phyloP scores from a whole-genome alignment of 2,329 filamentous ascomycete species.

The Fusarium sp. region DNA sequence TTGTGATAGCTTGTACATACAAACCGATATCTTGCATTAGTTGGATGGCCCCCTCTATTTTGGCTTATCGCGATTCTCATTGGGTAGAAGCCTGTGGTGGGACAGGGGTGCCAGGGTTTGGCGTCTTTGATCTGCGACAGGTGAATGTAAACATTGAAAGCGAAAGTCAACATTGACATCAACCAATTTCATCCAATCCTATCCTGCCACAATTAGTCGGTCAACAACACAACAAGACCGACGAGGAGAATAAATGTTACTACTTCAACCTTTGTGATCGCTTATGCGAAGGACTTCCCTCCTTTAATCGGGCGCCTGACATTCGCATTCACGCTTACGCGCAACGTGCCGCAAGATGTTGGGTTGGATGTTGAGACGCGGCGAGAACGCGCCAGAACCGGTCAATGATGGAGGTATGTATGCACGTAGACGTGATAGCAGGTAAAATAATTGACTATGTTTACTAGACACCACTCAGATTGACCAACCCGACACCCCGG shows the following conservation, averaged over 20 bases:
- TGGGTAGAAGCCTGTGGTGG: background rate
- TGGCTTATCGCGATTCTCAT: constrained; percentile 3
- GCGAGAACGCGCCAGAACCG: constrained; percentile 50
- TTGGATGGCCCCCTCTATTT: background rate
- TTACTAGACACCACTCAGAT: constrained; percentile 55
- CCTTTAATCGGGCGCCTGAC: background rate
- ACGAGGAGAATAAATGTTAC: constrained; percentile 22
- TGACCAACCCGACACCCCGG: constrained; percentile 71
- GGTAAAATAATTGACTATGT: background rate
- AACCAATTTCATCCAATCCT: constrained; percentile 17
- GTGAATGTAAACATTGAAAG: constrained; percentile 36
- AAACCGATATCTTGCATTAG: background rate
- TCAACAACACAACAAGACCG: constrained; percentile 3
- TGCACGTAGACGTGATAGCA: background rate
- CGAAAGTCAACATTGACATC: constrained; percentile 31
- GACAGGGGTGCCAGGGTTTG: constrained; percentile 11
- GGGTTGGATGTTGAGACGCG: constrained; percentile 66
- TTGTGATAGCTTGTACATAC: too few species aligned
- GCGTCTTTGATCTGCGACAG: constrained; percentile 14
- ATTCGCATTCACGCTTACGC: background rate
- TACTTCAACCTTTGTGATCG: constrained; percentile 14
- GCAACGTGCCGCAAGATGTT: constrained; percentile 55
- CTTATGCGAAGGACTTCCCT: constrained; percentile 10
- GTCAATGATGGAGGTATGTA: constrained; percentile 45
- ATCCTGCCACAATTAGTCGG: constrained; percentile 15